phyloP scores from a whole-genome alignment of 768 basidiomycete species.

The Tulasnella sp. region DNA sequence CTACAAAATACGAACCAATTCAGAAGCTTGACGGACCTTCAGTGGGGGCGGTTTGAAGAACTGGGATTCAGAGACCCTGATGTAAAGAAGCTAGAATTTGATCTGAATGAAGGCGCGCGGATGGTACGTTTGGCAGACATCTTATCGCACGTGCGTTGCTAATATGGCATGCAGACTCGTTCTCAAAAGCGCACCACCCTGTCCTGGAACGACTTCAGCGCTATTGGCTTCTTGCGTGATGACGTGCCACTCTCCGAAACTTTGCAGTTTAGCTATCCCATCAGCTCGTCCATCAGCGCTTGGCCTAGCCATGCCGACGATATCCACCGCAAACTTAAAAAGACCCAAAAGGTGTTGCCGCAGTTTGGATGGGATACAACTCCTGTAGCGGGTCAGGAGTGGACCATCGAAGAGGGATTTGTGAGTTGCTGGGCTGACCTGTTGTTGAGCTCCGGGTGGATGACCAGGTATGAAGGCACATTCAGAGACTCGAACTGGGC shows the following conservation, averaged over 20 bases:
- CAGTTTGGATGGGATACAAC: slow-evolving; percentile 89
- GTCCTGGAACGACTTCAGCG: slow-evolving; percentile 83
- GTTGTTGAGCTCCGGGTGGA: slow-evolving; percentile 47
- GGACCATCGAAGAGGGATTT: slow-evolving; percentile 82
- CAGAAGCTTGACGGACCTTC: slow-evolving; percentile 68
- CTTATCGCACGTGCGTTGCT: slow-evolving; percentile 9
- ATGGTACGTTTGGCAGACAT: slow-evolving; percentile 32
- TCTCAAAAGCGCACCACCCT: slow-evolving; percentile 69
- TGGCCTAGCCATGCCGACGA: slow-evolving; percentile 69
- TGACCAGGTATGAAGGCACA: slow-evolving; percentile 66
- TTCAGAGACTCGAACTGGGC: slow-evolving; percentile 90
- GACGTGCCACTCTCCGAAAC: slow-evolving; percentile 68
- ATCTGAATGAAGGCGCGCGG: slow-evolving; percentile 79
- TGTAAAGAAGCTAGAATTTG: slow-evolving; percentile 77
- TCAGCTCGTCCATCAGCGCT: slow-evolving; percentile 45
- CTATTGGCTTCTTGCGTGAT: slow-evolving; percentile 65
- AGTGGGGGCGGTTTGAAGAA: slow-evolving; percentile 85
- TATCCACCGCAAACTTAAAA: slow-evolving; percentile 67
- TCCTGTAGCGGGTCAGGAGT: slow-evolving; percentile 62
- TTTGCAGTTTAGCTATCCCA: slow-evolving; percentile 58
- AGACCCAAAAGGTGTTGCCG: slow-evolving; percentile 65
- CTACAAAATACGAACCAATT: slow-evolving; percentile 40
- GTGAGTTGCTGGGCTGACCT: slow-evolving; percentile 50
- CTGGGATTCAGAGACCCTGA: slow-evolving; percentile 56
- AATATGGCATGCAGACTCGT: slow-evolving; percentile 35